These are phyloP conservation scores for Geotrichum europaeum DNA, from an alignment of 1,139 yeast species.

Conservation along the genomic window DNA sequence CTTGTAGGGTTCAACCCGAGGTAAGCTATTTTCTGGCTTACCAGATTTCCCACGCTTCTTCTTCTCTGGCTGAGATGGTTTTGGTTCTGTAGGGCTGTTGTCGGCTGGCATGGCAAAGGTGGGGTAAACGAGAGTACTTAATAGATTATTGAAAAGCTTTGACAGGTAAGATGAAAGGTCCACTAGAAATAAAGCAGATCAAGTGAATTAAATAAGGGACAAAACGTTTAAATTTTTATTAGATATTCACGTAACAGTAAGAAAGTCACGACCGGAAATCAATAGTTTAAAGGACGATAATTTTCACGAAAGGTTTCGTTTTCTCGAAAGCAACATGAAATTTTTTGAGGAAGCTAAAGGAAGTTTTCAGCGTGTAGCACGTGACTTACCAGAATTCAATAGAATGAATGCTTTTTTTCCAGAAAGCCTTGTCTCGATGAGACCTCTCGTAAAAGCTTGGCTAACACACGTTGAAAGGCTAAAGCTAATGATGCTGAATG, in stretches of 20 bases:
- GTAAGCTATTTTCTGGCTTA: slow-evolving; percentile 1
- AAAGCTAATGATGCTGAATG: too few relatives aligned
- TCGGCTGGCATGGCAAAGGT: not conserved
- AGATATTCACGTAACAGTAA: not conserved
- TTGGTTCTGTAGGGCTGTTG: not conserved
- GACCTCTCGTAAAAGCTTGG: too few relatives aligned
- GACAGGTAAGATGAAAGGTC: not conserved
- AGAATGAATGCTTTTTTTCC: too few relatives aligned
- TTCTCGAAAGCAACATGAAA: not conserved
- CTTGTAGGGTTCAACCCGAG: slow-evolving; percentile 8
- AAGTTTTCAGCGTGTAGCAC: not conserved
- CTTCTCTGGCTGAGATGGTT: not conserved
- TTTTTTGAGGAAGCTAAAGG: not conserved
- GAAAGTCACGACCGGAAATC: not conserved
- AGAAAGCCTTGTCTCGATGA: too few relatives aligned
- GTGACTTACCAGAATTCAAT: not conserved
- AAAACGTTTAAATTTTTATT: not conserved
- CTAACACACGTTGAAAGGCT: too few relatives aligned
- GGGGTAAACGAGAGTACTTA: not conserved
- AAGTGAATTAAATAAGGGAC: too few relatives aligned
- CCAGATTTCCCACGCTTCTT: not conserved
- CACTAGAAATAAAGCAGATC: not conserved
- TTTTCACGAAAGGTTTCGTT: not conserved
- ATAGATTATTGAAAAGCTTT: not conserved
- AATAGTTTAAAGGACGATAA: not conserved